A percentile compares a stretch with the other conserved stretches of the same genome.
These are phyloP conservation scores for Chaetomiaceae sp. DNA, from an alignment of 2,329 filamentous ascomycete genomes.

Conservation along the genomic window DNA sequence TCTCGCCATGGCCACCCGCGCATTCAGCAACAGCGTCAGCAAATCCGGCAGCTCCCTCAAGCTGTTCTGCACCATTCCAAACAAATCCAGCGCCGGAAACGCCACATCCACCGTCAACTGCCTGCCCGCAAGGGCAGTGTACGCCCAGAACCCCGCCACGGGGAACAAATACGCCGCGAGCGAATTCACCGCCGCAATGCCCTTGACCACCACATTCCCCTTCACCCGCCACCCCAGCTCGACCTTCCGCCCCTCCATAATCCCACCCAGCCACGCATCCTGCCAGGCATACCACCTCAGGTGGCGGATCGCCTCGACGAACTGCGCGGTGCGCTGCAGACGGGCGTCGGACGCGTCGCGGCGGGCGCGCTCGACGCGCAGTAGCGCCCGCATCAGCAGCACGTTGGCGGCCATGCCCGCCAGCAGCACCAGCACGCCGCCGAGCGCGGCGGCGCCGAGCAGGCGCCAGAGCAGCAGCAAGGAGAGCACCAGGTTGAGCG, in stretches of 20 bases:
- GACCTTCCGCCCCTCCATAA: conserved; percentile 60
- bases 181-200: conserved; percentile 63
- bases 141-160: conserved; percentile 73
- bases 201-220: conserved; percentile 54
- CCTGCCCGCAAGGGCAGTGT: conserved; percentile 63
- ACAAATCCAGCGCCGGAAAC: conserved; percentile 79
- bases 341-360: conserved; percentile 69
- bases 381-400: conserved; percentile 57
- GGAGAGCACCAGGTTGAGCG: conserved; percentile 68
- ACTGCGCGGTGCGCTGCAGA: conserved; percentile 75
- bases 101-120: conserved; percentile 73
- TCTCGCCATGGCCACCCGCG: conserved; percentile 72
- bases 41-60: conserved; percentile 69
- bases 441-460: conserved; percentile 71
- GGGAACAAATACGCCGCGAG: conserved; percentile 71
- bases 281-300: conserved; percentile 81
- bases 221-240: conserved; percentile 62
- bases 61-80: conserved; percentile 66
- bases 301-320: conserved; percentile 79
- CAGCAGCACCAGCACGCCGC: conserved; percentile 65
- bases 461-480: conserved; percentile 69
- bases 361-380: conserved; percentile 65
- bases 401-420: conserved; percentile 65
- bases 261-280: conserved; percentile 62
- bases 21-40: conserved; percentile 72